phyloP scores from a whole-genome alignment of 306 rosid species.

The Rubus parviflorus region DNA sequence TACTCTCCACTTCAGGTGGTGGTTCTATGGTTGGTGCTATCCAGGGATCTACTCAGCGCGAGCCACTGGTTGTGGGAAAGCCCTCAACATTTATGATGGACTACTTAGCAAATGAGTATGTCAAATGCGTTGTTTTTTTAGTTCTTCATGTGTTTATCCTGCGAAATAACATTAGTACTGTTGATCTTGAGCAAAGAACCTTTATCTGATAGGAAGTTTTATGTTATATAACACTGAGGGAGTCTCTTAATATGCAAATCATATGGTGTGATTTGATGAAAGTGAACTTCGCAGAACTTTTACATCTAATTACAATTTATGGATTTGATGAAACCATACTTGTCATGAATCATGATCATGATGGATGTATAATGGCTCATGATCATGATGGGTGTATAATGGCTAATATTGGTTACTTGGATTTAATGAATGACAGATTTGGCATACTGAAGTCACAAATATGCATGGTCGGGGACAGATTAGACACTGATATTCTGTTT shows the following conservation, averaged over 20 bases:
- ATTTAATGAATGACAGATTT: slow-evolving; percentile 52
- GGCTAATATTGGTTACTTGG: slow-evolving; percentile 6
- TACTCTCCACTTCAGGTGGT: slow-evolving; percentile 66
- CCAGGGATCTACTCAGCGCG: slow-evolving; percentile 87
- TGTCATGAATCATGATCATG: neutral
- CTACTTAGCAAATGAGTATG: slow-evolving; percentile 76
- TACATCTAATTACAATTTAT: neutral
- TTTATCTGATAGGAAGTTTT: neutral
- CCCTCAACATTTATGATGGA: slow-evolving; percentile 99
- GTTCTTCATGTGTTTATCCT: neutral
- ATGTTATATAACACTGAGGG: neutral
- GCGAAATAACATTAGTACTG: neutral
- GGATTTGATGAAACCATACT: slow-evolving; percentile 15
- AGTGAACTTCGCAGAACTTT: neutral
- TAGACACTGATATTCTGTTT: slow-evolving; percentile 90
- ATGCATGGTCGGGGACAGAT: slow-evolving; percentile 98
- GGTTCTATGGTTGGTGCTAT: slow-evolving; percentile 97
- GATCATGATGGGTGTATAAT: neutral
- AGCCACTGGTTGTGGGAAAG: slow-evolving; percentile 93
- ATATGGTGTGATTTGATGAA: neutral
- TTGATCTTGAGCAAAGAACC: slow-evolving; percentile 1
- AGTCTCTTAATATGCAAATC: neutral
- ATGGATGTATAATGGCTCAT: neutral
- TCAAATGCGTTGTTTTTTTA: slow-evolving; percentile 16
- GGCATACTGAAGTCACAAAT: slow-evolving; percentile 88